Evolutionary conservation across 768 basidiomycete species (phyloP).

Genomic region (Russula sp.): DNA sequence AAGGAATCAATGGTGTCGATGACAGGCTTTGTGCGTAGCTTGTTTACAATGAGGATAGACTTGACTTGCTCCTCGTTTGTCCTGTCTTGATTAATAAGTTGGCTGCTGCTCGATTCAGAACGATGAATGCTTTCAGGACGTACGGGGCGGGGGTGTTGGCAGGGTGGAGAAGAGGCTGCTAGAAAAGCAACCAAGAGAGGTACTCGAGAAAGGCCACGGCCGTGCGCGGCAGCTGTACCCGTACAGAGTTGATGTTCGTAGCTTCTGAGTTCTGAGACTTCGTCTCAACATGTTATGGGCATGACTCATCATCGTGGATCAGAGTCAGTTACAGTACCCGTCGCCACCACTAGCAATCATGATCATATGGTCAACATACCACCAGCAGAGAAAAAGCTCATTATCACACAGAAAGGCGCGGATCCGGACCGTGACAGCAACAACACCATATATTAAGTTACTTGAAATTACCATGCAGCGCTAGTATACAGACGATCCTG

Average conservation of each 20-base stretch:
- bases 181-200: not conserved
- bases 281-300: conserved; percentile 4
- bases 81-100: conserved; percentile 19
- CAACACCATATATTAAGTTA: not conserved
- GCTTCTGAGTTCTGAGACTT: not conserved
- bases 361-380: too few relatives aligned
- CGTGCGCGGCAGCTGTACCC: not conserved
- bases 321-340: not conserved
- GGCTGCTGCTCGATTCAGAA: conserved; percentile 10
- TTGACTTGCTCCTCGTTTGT: conserved; percentile 39
- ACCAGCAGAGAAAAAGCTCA: not conserved
- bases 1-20: conserved; percentile 70
- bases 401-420: not conserved
- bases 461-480: not conserved
- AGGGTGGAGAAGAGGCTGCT: conserved; percentile 7
- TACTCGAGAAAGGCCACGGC: not conserved
- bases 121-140: not conserved
- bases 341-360: not conserved
- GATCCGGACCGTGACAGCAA: not conserved
- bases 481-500: not conserved
- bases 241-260: not conserved
- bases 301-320: not conserved
- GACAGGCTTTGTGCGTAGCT: conserved; percentile 71
- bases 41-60: conserved; percentile 73
- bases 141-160: conserved; percentile 1